Evolutionary conservation across 192 early-diverging fungal genomes (phyloP).

Genomic region (Coemansia sp.): DNA sequence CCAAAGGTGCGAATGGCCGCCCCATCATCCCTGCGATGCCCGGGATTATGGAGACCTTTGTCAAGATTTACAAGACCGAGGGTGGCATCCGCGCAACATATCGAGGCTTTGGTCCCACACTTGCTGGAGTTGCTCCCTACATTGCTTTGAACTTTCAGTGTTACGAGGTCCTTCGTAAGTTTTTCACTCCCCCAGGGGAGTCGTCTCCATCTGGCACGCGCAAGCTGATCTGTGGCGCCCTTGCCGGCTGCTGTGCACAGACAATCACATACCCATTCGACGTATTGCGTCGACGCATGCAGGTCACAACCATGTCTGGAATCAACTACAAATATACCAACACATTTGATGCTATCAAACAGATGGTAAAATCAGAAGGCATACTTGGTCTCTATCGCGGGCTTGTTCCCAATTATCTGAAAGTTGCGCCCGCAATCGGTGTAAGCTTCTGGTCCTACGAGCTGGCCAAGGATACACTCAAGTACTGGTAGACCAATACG

Average conservation of each 20-base stretch:
- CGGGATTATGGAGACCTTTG: conserved; percentile 69
- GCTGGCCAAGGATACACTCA: conserved; percentile 68
- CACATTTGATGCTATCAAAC: conserved; percentile 68
- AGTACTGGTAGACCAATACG: conserved; percentile 40
- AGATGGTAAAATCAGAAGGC: conserved; percentile 70
- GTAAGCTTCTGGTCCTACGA: conserved; percentile 85
- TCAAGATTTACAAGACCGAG: conserved; percentile 65
- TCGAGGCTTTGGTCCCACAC: conserved; percentile 70
- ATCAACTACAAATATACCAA: conserved; percentile 70
- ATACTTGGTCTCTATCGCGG: conserved; percentile 72
- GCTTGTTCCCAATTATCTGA: conserved; percentile 80
- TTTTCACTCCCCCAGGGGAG: conserved; percentile 65
- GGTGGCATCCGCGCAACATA: conserved; percentile 74
- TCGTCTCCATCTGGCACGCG: conserved; percentile 59
- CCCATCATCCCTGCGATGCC: conserved; percentile 63
- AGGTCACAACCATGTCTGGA: conserved; percentile 71
- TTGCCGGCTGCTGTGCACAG: conserved; percentile 79
- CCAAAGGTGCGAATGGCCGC: conserved; percentile 49
- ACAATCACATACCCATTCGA: conserved; percentile 82
- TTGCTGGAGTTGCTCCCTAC: conserved; percentile 77
- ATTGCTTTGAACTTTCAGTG: conserved; percentile 82
- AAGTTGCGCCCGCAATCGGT: conserved; percentile 82
- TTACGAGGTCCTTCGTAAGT: conserved; percentile 73
- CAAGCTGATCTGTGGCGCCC: conserved; percentile 72
- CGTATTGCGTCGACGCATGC: conserved; percentile 76